Conservation (phyloP, 2,329 filamentous ascomycete genomes). For the Clonostachys rosea region DNA sequence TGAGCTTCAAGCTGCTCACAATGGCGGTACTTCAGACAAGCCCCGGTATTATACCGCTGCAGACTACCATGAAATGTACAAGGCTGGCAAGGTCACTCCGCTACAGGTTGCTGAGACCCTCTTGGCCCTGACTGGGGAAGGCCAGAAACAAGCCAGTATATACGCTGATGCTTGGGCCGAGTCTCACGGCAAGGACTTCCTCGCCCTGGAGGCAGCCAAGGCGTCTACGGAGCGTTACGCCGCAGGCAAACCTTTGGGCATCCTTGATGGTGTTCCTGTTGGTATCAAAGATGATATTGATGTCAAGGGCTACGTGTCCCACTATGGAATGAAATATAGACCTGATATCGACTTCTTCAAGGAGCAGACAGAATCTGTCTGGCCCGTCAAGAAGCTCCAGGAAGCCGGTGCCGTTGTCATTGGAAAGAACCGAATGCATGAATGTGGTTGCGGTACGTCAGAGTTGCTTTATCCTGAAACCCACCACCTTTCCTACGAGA, state of each 20-base stretch:
- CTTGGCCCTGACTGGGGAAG: constrained; percentile 64
- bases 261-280: constrained; percentile 78
- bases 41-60: constrained; percentile 63
- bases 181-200: constrained; percentile 48
- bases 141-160: constrained; percentile 44
- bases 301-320: constrained; percentile 65
- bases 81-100: constrained; percentile 65
- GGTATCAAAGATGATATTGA: constrained; percentile 80
- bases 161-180: constrained; percentile 74
- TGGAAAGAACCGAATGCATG: constrained; percentile 74
- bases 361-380: constrained; percentile 52
- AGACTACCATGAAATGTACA: constrained; percentile 76
- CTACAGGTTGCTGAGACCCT: constrained; percentile 66
- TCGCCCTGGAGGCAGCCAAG: constrained; percentile 62
- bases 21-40: constrained; percentile 18
- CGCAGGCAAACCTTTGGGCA: constrained; percentile 57
- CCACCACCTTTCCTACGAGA: constrained; percentile 5
- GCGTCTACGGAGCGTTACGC: constrained; percentile 71
- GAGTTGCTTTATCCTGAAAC: constrained; percentile 3
- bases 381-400: constrained; percentile 44
- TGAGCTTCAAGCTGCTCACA: constrained; percentile 31
- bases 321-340: constrained; percentile 59
- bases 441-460: constrained; percentile 62
- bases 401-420: constrained; percentile 28
- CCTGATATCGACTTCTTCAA: constrained; percentile 46